Evolutionary conservation across 2,329 filamentous ascomycete genomes (phyloP).

Genomic region (Aspergillus nomiae): DNA sequence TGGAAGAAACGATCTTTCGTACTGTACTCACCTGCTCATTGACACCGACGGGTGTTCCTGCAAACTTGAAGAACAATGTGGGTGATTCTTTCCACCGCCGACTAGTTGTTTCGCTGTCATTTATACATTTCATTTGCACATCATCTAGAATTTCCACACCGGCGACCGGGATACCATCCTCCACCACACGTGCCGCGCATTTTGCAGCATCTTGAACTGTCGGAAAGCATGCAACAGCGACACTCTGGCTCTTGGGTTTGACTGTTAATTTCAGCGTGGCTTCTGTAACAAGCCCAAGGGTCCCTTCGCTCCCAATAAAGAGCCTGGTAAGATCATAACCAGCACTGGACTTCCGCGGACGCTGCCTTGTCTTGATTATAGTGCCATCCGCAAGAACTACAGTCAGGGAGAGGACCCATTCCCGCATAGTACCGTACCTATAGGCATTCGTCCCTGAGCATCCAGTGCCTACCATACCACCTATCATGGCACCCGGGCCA

Average conservation of each 20-base stretch:
- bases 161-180: constrained; percentile 78
- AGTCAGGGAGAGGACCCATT: constrained; percentile 86
- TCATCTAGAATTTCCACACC: constrained; percentile 94
- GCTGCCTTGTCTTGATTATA: constrained; percentile 82
- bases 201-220: constrained; percentile 70
- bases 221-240: constrained; percentile 72
- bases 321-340: constrained; percentile 89
- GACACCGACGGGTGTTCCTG: constrained; percentile 64
- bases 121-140: constrained; percentile 78
- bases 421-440: constrained; percentile 90
- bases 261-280: constrained; percentile 85
- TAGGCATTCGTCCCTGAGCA: constrained; percentile 81
- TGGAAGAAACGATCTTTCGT: constrained; percentile 58
- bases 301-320: constrained; percentile 90
- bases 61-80: constrained; percentile 76
- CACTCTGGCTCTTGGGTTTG: constrained; percentile 74
- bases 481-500: constrained; percentile 88
- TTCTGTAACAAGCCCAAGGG: constrained; percentile 87
- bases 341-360: constrained; percentile 84
- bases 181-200: constrained; percentile 79
- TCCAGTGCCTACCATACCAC: constrained; percentile 63
- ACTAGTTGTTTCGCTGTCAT: constrained; percentile 50
- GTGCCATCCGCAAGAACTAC: constrained; percentile 90
- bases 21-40: constrained; percentile 66
- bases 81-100: constrained; percentile 67